A percentile compares a stretch with the other conserved stretches of the same genome.
These are phyloP conservation scores for Sclerotinia sclerotiorum DNA, from an alignment of 2,329 filamentous ascomycete genomes.

Conservation along the genomic window DNA sequence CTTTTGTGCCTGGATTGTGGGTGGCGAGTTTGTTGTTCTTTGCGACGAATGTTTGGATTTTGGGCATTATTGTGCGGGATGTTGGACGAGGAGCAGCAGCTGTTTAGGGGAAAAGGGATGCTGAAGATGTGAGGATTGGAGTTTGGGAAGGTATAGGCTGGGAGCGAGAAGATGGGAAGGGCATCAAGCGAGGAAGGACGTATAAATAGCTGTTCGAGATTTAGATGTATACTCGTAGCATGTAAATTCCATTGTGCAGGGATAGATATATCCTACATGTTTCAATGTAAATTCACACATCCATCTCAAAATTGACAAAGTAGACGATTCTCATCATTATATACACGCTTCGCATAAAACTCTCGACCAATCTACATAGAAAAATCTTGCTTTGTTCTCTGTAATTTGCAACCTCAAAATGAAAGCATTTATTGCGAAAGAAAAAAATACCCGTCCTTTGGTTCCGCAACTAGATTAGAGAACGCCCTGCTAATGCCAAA, in stretches of 20 bases:
- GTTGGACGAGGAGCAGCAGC: slow-evolving; percentile 34
- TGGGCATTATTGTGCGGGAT: slow-evolving; percentile 77
- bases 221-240: neutral
- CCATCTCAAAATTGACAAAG: neutral
- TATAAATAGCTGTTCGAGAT: neutral
- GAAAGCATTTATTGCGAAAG: neutral
- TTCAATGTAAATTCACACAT: neutral
- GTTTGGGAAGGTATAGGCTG: neutral
- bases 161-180: neutral
- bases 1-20: slow-evolving; percentile 85
- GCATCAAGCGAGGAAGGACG: neutral
- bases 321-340: neutral
- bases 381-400: neutral
- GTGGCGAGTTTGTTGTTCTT: slow-evolving; percentile 76
- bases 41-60: slow-evolving; percentile 79
- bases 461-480: neutral
- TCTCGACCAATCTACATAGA: neutral
- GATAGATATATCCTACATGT: neutral
- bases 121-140: neutral
- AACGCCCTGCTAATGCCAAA: slow-evolving; percentile 16
- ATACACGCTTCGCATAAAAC: neutral
- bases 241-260: no score
- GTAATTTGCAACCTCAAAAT: neutral
- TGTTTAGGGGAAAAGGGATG: neutral
- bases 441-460: slow-evolving; percentile 3